These are phyloP conservation scores for Aspergillus proliferans DNA, from an alignment of 2,329 filamentous ascomycete genomes.

Conservation along the genomic window DNA sequence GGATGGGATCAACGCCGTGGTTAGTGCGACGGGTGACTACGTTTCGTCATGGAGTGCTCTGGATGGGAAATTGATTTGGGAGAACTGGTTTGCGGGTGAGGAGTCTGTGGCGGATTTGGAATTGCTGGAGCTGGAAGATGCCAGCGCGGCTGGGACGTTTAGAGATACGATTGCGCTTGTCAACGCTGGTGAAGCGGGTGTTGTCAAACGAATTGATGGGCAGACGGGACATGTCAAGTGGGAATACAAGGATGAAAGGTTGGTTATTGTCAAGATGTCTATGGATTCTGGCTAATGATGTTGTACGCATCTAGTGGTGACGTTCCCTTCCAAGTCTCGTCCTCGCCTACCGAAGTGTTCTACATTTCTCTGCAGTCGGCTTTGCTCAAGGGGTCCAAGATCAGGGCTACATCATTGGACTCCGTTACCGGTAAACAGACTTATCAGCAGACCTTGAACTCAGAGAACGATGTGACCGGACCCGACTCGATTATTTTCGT, in stretches of 20 bases:
- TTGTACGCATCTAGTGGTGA: constrained; percentile 50
- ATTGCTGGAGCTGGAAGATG: constrained; percentile 65
- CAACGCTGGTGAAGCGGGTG: constrained; percentile 45
- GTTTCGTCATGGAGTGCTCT: constrained; percentile 79
- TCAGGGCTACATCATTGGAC: constrained; percentile 71
- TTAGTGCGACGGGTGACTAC: constrained; percentile 63
- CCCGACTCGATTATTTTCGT: constrained; percentile 37
- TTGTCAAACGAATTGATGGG: constrained; percentile 66
- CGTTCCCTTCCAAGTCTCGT: constrained; percentile 67
- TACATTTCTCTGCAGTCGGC: constrained; percentile 67
- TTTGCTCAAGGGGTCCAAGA: constrained; percentile 61
- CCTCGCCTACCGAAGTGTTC: constrained; percentile 63
- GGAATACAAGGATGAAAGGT: constrained; percentile 64
- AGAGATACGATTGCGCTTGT: constrained; percentile 64
- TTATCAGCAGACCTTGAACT: constrained; percentile 64
- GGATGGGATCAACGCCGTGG: constrained; percentile 71
- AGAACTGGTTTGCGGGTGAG: constrained; percentile 51
- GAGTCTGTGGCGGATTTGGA: constrained; percentile 50
- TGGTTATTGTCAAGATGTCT: constrained; percentile 2
- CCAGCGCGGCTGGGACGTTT: constrained; percentile 37
- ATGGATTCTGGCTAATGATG: constrained; percentile 5
- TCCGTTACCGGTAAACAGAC: constrained; percentile 64
- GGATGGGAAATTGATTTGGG: constrained; percentile 74
- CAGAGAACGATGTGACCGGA: constrained; percentile 62
- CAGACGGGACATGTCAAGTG: constrained; percentile 68